Evolutionary conservation across 164 flowering plant species (phyloP).

Genomic region (Macadamia integrifolia): DNA sequence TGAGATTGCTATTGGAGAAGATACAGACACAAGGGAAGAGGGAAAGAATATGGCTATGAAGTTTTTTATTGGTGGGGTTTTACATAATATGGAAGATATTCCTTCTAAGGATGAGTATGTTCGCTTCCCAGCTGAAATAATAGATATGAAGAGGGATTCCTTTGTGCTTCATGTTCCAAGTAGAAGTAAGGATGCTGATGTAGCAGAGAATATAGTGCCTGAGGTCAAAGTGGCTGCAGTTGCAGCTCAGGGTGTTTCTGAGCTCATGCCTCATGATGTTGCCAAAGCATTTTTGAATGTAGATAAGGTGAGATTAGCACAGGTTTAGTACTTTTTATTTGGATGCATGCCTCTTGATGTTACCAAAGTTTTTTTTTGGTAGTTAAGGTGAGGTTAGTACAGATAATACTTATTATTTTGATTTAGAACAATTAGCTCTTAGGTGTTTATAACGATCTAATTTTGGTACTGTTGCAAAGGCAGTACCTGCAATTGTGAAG

Average conservation of each 20-base stretch:
- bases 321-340: background rate
- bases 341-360: too few species aligned
- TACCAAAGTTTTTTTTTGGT: too few species aligned
- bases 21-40: conserved; percentile 37
- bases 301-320: conserved; percentile 56
- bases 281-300: conserved; percentile 74
- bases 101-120: conserved; percentile 55
- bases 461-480: background rate
- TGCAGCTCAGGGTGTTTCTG: conserved; percentile 68
- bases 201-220: conserved; percentile 34
- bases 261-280: conserved; percentile 91
- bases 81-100: conserved; percentile 69
- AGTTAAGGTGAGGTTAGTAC: too few species aligned
- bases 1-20: conserved; percentile 37
- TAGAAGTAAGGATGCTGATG: conserved; percentile 38
- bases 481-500: too few species aligned
- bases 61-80: conserved; percentile 78
- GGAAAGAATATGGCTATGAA: conserved; percentile 47
- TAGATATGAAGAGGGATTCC: conserved; percentile 65
- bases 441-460: background rate
- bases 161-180: conserved; percentile 64
- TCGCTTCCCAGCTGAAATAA: conserved; percentile 76
- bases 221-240: conserved; percentile 57
- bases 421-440: background rate
- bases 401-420: background rate